phyloP scores from a whole-genome alignment of 768 basidiomycete genomes.

The Bullera alba region DNA sequence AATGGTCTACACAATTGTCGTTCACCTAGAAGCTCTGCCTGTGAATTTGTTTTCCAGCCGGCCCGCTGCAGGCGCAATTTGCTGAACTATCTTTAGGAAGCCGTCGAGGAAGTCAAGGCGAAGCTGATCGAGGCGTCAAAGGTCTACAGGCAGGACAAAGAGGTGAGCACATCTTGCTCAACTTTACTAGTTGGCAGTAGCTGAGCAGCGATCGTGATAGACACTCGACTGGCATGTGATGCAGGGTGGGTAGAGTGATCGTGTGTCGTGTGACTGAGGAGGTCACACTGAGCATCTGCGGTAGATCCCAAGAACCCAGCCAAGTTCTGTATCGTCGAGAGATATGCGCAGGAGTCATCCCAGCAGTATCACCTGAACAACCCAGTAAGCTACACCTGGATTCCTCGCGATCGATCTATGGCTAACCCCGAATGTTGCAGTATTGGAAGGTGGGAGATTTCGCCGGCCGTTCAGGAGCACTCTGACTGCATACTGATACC shows the following conservation, averaged over 20 bases:
- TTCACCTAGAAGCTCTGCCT: conserved; percentile 41
- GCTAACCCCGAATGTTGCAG: conserved; percentile 5
- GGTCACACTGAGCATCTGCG: too few relatives aligned
- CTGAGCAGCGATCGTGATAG: conserved; percentile 12
- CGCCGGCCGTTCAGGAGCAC: neutral
- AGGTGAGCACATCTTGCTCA: conserved; percentile 15
- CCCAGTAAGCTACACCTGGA: conserved; percentile 22
- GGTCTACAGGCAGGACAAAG: conserved; percentile 45
- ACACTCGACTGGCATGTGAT: conserved; percentile 47
- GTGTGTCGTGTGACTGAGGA: too few relatives aligned
- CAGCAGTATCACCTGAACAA: conserved; percentile 45
- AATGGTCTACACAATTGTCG: conserved; percentile 47
- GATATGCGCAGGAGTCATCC: conserved; percentile 45
- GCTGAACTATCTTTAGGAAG: conserved; percentile 21
- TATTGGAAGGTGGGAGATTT: conserved; percentile 39
- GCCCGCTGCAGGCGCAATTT: neutral
- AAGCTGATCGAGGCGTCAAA: conserved; percentile 45
- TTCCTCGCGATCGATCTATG: neutral
- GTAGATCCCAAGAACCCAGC: conserved; percentile 45
- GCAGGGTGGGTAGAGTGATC: too few relatives aligned
- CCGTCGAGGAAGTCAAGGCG: conserved; percentile 40
- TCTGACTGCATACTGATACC: neutral
- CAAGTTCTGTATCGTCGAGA: conserved; percentile 47
- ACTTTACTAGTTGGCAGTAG: neutral
- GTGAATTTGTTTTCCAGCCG: conserved; percentile 9